phyloP scores from a whole-genome alignment of 2,329 filamentous ascomycete genomes.

The Pseudopithomyces chartarum region DNA sequence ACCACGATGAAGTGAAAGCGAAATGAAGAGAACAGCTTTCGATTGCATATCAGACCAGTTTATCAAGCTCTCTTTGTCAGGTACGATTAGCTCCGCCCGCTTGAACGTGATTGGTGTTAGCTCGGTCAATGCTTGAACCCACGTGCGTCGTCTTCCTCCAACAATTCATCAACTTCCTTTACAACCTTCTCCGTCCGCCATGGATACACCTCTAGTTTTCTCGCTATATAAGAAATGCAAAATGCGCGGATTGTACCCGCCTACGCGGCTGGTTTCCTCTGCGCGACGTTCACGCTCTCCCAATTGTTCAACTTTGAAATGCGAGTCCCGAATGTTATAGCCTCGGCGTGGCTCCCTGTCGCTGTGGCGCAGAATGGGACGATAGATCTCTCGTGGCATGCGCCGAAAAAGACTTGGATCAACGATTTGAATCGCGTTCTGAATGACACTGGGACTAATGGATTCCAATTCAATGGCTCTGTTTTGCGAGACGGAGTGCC shows the following conservation, averaged over 20 bases:
- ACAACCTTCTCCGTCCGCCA: constrained; percentile 25
- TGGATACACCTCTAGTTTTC: constrained; percentile 15
- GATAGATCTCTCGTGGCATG: constrained; percentile 40
- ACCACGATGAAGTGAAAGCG: neutral
- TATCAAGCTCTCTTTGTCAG: neutral
- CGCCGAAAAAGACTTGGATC: constrained; percentile 51
- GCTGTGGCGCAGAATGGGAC: constrained; percentile 20
- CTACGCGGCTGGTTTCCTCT: constrained; percentile 20
- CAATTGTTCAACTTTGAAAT: constrained; percentile 26
- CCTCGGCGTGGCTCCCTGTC: constrained; percentile 23
- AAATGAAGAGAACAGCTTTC: neutral
- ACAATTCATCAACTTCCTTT: constrained; percentile 14
- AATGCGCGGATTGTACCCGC: constrained; percentile 17
- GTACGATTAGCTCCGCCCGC: neutral
- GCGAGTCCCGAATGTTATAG: constrained; percentile 18
- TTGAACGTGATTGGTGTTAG: neutral
- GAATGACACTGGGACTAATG: constrained; percentile 67
- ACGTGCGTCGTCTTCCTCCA: constrained; percentile 2
- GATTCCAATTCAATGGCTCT: constrained; percentile 75
- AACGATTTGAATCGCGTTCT: constrained; percentile 67
- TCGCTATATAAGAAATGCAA: constrained; percentile 30
- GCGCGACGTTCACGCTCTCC: constrained; percentile 26
- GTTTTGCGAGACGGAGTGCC: constrained; percentile 55
- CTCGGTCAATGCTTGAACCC: neutral
- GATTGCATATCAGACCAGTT: neutral